Conservation (phyloP, 2,329 filamentous ascomycete species). For the Phaeoacremonium minimum region DNA sequence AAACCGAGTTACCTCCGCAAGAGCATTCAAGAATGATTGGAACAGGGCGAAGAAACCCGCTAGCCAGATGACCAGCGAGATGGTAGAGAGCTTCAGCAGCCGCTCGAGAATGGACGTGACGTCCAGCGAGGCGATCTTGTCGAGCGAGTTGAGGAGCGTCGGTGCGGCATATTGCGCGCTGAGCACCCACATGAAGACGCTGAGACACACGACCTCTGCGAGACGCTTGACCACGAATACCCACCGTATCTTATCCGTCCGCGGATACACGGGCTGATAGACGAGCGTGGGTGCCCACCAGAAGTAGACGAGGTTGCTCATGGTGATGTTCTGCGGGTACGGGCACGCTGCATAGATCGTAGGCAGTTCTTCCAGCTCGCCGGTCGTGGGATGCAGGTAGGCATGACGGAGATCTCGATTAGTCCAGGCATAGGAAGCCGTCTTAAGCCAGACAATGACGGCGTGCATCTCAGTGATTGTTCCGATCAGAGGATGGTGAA, state of each 20-base stretch:
- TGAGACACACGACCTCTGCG: constrained; percentile 70
- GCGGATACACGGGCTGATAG: constrained; percentile 95
- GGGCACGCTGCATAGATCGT: constrained; percentile 78
- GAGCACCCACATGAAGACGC: constrained; percentile 91
- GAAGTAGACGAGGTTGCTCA: constrained; percentile 86
- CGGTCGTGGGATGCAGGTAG: constrained; percentile 69
- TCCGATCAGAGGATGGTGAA: constrained; percentile 91
- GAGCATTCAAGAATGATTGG: constrained; percentile 84
- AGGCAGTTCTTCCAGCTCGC: constrained; percentile 67
- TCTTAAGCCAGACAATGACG: constrained; percentile 94
- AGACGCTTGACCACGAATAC: constrained; percentile 80
- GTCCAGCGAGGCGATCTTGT: constrained; percentile 79
- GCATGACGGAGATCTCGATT: constrained; percentile 93
- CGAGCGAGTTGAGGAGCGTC: constrained; percentile 81
- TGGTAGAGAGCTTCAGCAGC: constrained; percentile 90
- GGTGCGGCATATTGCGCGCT: constrained; percentile 93
- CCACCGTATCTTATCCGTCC: constrained; percentile 78
- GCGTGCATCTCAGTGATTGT: constrained; percentile 88
- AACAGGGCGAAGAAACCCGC: constrained; percentile 97
- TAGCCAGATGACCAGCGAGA: constrained; percentile 94
- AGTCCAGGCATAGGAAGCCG: constrained; percentile 91
- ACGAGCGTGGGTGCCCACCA: constrained; percentile 97
- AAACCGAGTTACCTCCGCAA: constrained; percentile 86
- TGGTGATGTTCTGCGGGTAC: constrained; percentile 87
- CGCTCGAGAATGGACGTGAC: constrained; percentile 80